Evolutionary conservation across 495 filamentous ascomycete genomes (phyloP).

Genomic region (Neurospora pannonica): DNA sequence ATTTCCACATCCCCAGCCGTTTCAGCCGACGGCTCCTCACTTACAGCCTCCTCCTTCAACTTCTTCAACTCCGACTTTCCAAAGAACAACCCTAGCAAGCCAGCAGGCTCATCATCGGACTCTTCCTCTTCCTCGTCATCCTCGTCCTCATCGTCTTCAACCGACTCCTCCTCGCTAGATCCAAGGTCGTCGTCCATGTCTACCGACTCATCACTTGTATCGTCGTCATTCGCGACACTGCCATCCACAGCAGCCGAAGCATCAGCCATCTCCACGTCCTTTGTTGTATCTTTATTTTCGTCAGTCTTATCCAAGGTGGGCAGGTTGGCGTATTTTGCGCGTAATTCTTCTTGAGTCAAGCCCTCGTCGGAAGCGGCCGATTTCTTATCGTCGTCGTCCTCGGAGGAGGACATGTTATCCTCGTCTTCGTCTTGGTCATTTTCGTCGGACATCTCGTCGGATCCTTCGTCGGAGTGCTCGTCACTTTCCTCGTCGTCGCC

Average conservation of each 20-base stretch:
- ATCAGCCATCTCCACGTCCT: slow-evolving; percentile 10
- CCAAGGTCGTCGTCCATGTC: slow-evolving; percentile 85
- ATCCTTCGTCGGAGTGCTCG: slow-evolving; percentile 1
- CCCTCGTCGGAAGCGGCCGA: slow-evolving; percentile 58
- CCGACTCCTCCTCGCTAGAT: slow-evolving; percentile 52
- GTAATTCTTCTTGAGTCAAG: slow-evolving; percentile 70
- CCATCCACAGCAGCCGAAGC: slow-evolving; percentile 13
- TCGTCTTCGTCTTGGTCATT: slow-evolving; percentile 54
- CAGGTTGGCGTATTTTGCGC: slow-evolving; percentile 68
- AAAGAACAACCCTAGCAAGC: slow-evolving; percentile 59
- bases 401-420: slow-evolving; percentile 62
- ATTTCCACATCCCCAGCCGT: slow-evolving; percentile 20
- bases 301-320: slow-evolving; percentile 25
- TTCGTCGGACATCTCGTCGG: slow-evolving; percentile 22
- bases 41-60: slow-evolving; percentile 23
- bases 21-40: slow-evolving; percentile 1
- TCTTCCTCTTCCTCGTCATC: slow-evolving; percentile 43
- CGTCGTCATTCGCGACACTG: slow-evolving; percentile 39
- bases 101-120: slow-evolving; percentile 42
- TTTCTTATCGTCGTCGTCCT: slow-evolving; percentile 48
- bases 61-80: slow-evolving; percentile 38
- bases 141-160: slow-evolving; percentile 29
- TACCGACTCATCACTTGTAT: slow-evolving; percentile 68
- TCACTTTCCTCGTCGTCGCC: slow-evolving; percentile 27
- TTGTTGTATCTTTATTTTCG: slow-evolving; percentile 1